Base-by-base conservation (phyloP, 352 stramenopile species). In the Phytopythium litorale region DNA sequence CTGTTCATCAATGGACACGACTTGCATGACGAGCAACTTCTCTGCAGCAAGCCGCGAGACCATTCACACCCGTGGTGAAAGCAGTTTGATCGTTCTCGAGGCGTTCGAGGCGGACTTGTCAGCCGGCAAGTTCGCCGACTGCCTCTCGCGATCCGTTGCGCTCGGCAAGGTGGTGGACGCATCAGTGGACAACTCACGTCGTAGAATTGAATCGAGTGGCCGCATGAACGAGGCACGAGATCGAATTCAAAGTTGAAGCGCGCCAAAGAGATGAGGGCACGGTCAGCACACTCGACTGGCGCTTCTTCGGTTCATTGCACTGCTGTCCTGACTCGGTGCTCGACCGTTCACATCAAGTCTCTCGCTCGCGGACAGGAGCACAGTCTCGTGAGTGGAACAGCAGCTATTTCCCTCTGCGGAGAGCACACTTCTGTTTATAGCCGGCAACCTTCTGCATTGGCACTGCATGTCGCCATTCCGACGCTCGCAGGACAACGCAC, bases 121-220 rank as follows among this genome's bases (percentile, higher is more conserved):
- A 2, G 25, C 57, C 0, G 42, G 60, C 57, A 84, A 79, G 53
- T 85, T 88, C 45, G 63, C 72, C 16, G 30, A 78, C n/a, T 65
- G 67, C 8, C 58, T 87, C 25, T 83, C 79, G 11, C 73, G 81
- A 1, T 88, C 77, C 0, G 73, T 64, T 2, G 50, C 88, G 3
- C 48, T 88, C 4, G 79, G 71, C 18, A 74, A 71, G 42, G 38
- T 87, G 21, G 58, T 64, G 0, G 72, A 86, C 32, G 38, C 63
- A 16, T 72, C 65, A 0, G 60, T 71, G 15, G 81, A 88, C 65
- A 85, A 84, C 48, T 63, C 75, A 9, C 72, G 79, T 23, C 76
- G 82, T 35, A 72, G 25, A 28, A 28, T 28, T 28, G 25, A 28
- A 28, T 28, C 1, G 25, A 28, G 25, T 28, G 25, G 25, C 25